Evolutionary conservation across 1,284 basidiomycete genomes (phyloP).

Genomic region (Apiotrichum laibachii): DNA sequence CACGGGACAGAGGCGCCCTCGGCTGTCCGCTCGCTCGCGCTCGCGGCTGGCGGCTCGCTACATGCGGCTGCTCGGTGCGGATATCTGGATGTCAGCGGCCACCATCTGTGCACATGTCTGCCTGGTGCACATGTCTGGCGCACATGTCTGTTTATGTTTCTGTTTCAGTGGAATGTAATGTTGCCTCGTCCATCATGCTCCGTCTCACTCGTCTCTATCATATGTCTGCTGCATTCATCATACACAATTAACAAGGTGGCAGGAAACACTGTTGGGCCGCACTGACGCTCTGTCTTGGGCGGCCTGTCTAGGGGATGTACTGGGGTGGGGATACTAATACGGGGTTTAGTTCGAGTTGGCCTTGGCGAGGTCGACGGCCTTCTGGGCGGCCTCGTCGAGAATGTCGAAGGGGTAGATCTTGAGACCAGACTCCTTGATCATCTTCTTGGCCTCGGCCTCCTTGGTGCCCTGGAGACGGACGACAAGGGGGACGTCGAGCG

Average conservation of each 20-base stretch:
- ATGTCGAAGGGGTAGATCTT: slow-evolving; percentile 66
- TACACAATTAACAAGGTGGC: slow-evolving; percentile 3
- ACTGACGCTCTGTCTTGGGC: slow-evolving; percentile 1
- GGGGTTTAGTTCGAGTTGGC: neutral
- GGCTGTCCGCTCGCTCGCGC: too few species aligned
- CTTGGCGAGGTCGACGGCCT: slow-evolving; percentile 71
- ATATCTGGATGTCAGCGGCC: too few species aligned
- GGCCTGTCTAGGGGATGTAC: neutral
- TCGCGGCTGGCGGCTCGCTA: too few species aligned
- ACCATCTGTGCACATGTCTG: too few species aligned
- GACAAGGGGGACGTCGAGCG: slow-evolving; percentile 80
- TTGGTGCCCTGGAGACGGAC: slow-evolving; percentile 97
- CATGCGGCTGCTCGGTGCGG: too few species aligned
- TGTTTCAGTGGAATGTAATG: too few species aligned
- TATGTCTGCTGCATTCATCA: slow-evolving; percentile 7
- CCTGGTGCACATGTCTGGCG: too few species aligned
- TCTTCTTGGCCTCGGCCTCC: slow-evolving; percentile 89
- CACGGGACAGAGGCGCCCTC: too few species aligned
- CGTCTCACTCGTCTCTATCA: too few species aligned
- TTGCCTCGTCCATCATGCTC: too few species aligned
- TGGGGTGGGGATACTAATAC: neutral
- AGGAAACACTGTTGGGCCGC: neutral
- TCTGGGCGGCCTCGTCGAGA: slow-evolving; percentile 63
- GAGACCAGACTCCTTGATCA: slow-evolving; percentile 87
- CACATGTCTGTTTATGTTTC: too few species aligned